Evolutionary conservation across 441 rosid genomes (phyloP).

Genomic region (Monsonia emarginata): DNA sequence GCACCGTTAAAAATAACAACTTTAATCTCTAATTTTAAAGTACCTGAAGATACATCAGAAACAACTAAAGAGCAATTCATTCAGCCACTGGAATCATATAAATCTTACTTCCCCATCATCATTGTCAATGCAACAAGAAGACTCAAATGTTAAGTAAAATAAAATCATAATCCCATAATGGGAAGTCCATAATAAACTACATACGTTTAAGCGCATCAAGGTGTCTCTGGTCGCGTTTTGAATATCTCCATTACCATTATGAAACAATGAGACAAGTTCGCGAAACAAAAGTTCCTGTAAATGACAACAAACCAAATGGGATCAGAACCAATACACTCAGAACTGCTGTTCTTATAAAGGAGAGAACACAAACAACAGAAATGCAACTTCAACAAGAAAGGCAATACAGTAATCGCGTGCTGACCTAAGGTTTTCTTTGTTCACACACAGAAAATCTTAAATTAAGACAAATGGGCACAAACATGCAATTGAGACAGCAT

Average conservation of each 20-base stretch:
- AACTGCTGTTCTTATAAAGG: not conserved
- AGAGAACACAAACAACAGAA: no score
- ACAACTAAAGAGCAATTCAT: not conserved
- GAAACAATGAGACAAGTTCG: slow-evolving; percentile 54
- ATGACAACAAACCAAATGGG: slow-evolving; percentile 12
- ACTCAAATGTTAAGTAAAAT: not conserved
- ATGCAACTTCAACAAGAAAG: no score
- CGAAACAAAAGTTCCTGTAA: slow-evolving; percentile 52
- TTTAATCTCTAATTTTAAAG: not conserved
- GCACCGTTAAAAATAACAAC: no score
- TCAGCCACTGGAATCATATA: not conserved
- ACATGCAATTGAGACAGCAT: no score
- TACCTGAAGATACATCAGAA: not conserved
- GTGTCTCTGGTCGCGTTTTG: slow-evolving; percentile 74
- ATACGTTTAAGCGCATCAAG: slow-evolving; percentile 63
- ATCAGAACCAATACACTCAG: not conserved
- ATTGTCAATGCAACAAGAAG: not conserved
- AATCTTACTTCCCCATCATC: not conserved
- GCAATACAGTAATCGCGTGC: no score
- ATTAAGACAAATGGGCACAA: no score
- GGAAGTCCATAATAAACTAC: slow-evolving; percentile 20
- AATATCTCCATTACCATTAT: slow-evolving; percentile 44
- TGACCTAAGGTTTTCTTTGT: no score
- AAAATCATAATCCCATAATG: not conserved
- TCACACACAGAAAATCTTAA: no score